A percentile compares a stretch with the other conserved stretches of the same genome.
Conservation (phyloP, 116 monocot genomes). For the Thalassia testudinum region DNA sequence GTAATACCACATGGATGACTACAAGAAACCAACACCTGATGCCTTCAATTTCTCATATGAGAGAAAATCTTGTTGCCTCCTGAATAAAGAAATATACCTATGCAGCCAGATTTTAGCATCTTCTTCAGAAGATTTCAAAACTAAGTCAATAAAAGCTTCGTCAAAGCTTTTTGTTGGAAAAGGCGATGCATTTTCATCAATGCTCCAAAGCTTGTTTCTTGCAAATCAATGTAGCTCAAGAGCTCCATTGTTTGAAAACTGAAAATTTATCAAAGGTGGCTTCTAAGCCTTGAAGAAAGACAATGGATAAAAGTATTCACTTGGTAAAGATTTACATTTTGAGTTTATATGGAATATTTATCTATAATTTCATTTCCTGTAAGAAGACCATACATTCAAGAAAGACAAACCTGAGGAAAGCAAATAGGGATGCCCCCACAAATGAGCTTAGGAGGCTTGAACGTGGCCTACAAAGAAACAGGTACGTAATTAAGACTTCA, state of each 20-base stretch:
- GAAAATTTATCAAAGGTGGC: not conserved
- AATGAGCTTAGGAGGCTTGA: conserved; percentile 79
- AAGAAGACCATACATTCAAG: too few species aligned
- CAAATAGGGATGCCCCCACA: conserved; percentile 84
- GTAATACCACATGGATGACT: not conserved
- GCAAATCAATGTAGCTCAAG: conserved; percentile 85
- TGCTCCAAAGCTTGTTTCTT: conserved; percentile 63
- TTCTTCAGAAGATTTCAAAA: conserved; percentile 68
- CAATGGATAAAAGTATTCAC: not conserved
- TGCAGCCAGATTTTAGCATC: conserved; percentile 76
- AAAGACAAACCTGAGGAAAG: conserved; percentile 71
- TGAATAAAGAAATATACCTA: conserved; percentile 25
- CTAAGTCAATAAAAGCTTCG: conserved; percentile 67
- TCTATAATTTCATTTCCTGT: too few species aligned
- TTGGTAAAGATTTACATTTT: not conserved
- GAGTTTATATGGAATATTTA: not conserved
- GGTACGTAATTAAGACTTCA: not conserved
- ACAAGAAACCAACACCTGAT: not conserved
- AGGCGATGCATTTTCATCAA: conserved; percentile 54
- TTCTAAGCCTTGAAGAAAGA: not conserved
- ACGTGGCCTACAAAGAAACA: conserved; percentile 33
- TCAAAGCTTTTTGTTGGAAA: conserved; percentile 34
- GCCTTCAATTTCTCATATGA: not conserved
- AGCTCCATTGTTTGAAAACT: conserved; percentile 26
- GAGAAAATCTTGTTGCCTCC: not conserved